These are phyloP conservation scores for Medicago lupulina DNA, from an alignment of 306 rosid species.

Conservation along the genomic window DNA sequence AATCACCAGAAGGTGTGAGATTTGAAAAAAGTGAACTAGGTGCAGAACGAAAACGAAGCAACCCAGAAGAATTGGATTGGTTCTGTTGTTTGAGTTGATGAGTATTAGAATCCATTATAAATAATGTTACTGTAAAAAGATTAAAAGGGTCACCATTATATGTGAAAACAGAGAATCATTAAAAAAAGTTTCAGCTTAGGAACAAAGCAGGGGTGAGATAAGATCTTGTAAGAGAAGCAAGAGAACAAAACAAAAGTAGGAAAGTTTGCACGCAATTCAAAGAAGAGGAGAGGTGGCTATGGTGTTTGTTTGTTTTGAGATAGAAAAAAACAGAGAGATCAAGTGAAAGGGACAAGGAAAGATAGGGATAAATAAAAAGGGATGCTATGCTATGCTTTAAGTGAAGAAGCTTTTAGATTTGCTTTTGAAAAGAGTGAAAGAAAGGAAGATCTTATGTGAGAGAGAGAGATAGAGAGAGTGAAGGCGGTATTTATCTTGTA, in stretches of 20 bases:
- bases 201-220: conserved; percentile 77
- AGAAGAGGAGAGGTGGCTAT: conserved; percentile 23
- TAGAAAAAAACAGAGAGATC: conserved; percentile 25
- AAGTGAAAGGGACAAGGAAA: conserved; percentile 2
- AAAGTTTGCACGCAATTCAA: conserved; percentile 45
- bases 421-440: conserved; percentile 45
- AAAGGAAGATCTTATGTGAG: conserved; percentile 32
- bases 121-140: conserved; percentile 34
- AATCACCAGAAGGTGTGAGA: conserved; percentile 29
- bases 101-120: conserved; percentile 64
- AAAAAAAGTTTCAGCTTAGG: conserved; percentile 53
- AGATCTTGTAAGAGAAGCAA: conserved; percentile 88
- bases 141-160: conserved; percentile 39
- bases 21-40: conserved; percentile 64
- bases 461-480: conserved; percentile 11
- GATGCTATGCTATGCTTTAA: background rate
- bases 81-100: conserved; percentile 45
- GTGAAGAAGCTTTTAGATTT: conserved; percentile 35
- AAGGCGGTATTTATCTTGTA: conserved; percentile 13
- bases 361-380: background rate
- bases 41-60: conserved; percentile 86
- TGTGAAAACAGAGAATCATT: conserved; percentile 36
- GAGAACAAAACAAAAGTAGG: conserved; percentile 15
- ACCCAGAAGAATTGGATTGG: conserved; percentile 68
- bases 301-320: conserved; percentile 6